Conservation (phyloP, 208 protist genomes). For the Lotmaria passim region DNA sequence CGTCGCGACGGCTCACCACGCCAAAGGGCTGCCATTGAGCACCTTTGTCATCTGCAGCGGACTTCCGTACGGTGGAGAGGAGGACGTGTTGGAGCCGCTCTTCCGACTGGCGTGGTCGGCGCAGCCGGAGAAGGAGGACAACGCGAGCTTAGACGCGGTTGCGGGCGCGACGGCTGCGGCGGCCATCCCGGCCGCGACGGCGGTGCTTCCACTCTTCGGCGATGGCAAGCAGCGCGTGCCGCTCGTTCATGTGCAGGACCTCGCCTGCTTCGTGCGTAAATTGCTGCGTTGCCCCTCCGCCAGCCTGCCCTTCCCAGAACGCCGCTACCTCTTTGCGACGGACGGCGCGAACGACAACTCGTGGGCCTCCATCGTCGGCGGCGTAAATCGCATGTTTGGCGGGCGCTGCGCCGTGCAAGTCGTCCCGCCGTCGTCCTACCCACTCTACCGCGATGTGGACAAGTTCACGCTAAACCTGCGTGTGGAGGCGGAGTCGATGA, state of each 20-base stretch:
- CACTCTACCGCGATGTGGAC: slow-evolving; percentile 84
- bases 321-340: slow-evolving; percentile 89
- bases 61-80: slow-evolving; percentile 91
- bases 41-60: slow-evolving; percentile 92
- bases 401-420: slow-evolving; percentile 41
- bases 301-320: slow-evolving; percentile 64
- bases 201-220: slow-evolving; percentile 87
- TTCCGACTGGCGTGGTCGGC: slow-evolving; percentile 91
- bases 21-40: slow-evolving; percentile 74
- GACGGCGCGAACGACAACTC: slow-evolving; percentile 73
- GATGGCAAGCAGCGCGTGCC: slow-evolving; percentile 88
- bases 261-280: slow-evolving; percentile 82
- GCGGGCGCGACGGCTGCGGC: neutral
- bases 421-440: slow-evolving; percentile 60
- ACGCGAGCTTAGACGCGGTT: neutral
- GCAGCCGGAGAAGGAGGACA: slow-evolving; percentile 18
- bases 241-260: slow-evolving; percentile 92
- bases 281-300: slow-evolving; percentile 55
- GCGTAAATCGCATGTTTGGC: slow-evolving; percentile 87
- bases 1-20: slow-evolving; percentile 81
- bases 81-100: slow-evolving; percentile 85
- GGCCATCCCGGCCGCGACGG: neutral
- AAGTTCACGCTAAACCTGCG: slow-evolving; percentile 89
- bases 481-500: slow-evolving; percentile 74
- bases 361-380: slow-evolving; percentile 69